A percentile compares a stretch with the other conserved stretches of the same genome.
phyloP scores from a whole-genome alignment of 768 basidiomycete species.

The Pleurotus citrinopileatus region DNA sequence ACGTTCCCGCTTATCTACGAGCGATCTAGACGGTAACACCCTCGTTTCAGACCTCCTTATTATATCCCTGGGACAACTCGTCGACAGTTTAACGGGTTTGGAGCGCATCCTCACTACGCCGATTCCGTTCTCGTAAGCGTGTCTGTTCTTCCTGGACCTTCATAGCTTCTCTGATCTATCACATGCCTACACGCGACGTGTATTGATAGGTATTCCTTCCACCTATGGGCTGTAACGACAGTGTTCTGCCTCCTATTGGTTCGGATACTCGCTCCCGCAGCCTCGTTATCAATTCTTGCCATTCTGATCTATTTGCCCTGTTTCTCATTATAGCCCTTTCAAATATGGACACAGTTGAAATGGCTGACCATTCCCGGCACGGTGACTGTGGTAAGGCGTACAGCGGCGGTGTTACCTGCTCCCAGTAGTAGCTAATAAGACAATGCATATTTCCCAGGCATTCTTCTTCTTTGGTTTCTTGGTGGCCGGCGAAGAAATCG shows the following conservation, averaged over 20 bases:
- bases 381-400: conserved; percentile 39
- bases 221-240: conserved; percentile 63
- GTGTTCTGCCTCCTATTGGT: conserved; percentile 63
- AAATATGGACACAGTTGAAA: conserved; percentile 49
- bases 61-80: conserved; percentile 47
- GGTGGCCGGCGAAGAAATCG: conserved; percentile 73
- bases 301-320: conserved; percentile 7
- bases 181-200: neutral
- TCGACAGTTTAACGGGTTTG: conserved; percentile 64
- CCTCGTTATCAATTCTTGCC: neutral
- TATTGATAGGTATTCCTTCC: conserved; percentile 53
- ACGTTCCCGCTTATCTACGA: conserved; percentile 20
- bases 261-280: conserved; percentile 15
- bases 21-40: neutral
- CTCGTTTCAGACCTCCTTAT: conserved; percentile 41
- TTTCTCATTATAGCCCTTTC: conserved; percentile 50
- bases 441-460: conserved; percentile 30
- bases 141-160: neutral
- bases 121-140: conserved; percentile 67
- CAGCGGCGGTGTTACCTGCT: neutral
- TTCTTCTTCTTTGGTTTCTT: conserved; percentile 76
- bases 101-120: conserved; percentile 76
- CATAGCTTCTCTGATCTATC: neutral
- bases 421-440: conserved; percentile 2
- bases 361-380: conserved; percentile 71